A percentile compares a stretch with the other conserved stretches of the same genome.
Evolutionary conservation across 1,284 basidiomycete species (phyloP).

Genomic region (Exsudoporus floridanus): DNA sequence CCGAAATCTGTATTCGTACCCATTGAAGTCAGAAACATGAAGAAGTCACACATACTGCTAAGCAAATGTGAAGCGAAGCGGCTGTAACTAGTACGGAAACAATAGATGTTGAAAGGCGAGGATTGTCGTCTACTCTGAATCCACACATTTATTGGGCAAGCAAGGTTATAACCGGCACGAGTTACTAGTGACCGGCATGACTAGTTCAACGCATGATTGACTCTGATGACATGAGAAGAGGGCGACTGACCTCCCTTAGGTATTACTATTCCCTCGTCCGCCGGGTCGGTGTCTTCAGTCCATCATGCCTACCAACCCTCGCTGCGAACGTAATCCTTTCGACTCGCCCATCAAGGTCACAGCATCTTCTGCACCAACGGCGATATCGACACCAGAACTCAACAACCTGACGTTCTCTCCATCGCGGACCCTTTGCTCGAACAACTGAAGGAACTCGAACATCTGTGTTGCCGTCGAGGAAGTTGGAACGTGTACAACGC

Average conservation of each 20-base stretch:
- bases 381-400: not conserved
- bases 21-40: too few species aligned
- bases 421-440: constrained; percentile 31
- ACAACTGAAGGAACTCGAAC: constrained; percentile 29
- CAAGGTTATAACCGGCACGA: too few species aligned
- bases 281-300: not conserved
- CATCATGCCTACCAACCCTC: constrained; percentile 14
- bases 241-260: not conserved
- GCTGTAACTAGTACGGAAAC: too few species aligned
- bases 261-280: not conserved
- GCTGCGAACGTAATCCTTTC: constrained; percentile 17
- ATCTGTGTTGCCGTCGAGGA: constrained; percentile 25
- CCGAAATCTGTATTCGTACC: too few species aligned
- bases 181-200: too few species aligned
- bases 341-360: constrained; percentile 20
- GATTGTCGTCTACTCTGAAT: too few species aligned
- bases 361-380: not conserved
- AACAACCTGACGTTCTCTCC: constrained; percentile 24
- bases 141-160: too few species aligned
- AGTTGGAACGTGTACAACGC: constrained; percentile 28
- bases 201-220: constrained; percentile 8
- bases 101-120: too few species aligned
- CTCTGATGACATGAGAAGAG: constrained; percentile 18
- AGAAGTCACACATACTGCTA: too few species aligned
- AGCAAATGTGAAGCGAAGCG: too few species aligned